These are phyloP conservation scores for Rutstroemia sp. DNA, from an alignment of 2,329 filamentous ascomycete genomes.

Conservation along the genomic window DNA sequence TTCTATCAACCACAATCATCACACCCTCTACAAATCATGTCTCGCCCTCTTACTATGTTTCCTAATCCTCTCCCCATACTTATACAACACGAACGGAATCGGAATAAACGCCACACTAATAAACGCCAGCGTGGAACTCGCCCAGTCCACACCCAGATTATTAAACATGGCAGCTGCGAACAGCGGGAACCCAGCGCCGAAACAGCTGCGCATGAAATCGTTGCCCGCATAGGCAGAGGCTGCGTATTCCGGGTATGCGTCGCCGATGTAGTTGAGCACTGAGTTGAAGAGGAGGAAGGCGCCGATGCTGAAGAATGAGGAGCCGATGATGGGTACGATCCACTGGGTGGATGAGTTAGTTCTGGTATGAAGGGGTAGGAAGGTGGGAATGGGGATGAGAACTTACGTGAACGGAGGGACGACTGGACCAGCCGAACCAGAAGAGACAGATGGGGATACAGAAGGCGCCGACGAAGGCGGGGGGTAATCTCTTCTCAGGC, in stretches of 20 bases:
- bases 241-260: slow-evolving; percentile 33
- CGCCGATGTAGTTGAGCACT: slow-evolving; percentile 36
- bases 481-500: slow-evolving; percentile 46
- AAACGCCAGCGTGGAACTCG: slow-evolving; percentile 51
- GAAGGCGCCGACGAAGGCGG: slow-evolving; percentile 44
- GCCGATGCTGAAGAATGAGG: slow-evolving; percentile 34
- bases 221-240: slow-evolving; percentile 34
- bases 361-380: too few species aligned
- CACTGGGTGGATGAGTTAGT: slow-evolving; percentile 37
- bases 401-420: slow-evolving; percentile 25
- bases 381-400: too few species aligned
- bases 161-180: slow-evolving; percentile 19
- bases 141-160: slow-evolving; percentile 52
- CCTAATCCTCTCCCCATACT: slow-evolving; percentile 52
- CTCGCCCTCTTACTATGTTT: slow-evolving; percentile 3
- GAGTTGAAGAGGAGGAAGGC: slow-evolving; percentile 40
- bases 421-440: slow-evolving; percentile 45
- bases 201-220: slow-evolving; percentile 29
- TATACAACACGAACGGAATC: slow-evolving; percentile 55
- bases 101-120: slow-evolving; percentile 52
- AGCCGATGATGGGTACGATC: slow-evolving; percentile 48
- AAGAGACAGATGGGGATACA: slow-evolving; percentile 52
- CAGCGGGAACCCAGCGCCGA: slow-evolving; percentile 32
- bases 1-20: too few species aligned
- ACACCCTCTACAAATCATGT: not conserved